Evolutionary conservation across 169 alveolate genomes (phyloP), one percentile per base, ranked within the genome.

Genomic region (Gregarina niphandrodes): DNA sequence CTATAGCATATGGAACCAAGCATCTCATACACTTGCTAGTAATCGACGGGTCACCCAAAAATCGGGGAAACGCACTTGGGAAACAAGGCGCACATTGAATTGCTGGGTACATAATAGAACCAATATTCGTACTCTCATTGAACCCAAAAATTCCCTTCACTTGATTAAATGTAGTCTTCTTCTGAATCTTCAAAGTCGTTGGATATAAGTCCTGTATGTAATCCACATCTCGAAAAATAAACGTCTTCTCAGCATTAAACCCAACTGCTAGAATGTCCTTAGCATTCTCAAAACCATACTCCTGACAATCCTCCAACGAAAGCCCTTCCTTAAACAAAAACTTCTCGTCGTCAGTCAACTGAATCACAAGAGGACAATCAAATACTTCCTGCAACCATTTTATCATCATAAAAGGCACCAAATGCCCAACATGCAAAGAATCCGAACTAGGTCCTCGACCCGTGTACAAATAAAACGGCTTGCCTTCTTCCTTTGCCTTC

Each of bases 251-350:
- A 13, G 87, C 84, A 58, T 93, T 91, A 48, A 93, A 87, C 13
- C 99, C 99, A 40, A 91, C 84, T 15, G 98, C 95, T 28, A 93
- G 87, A 37, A 93, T 90, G 63, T 93, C 99, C 67, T 85, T 89
- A 12, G 90, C 92, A 63, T 93, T 93, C 62, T 82, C 95, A 37
- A 61, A 57, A 21, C 93, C 93, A 55, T 67, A 64, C 19, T 64
- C 57, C 32, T 67, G 42, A 29, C 76, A 66, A 35, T 81, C 66
- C 26, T 84, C 95, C 13, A 78, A 4, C 15, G 5, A 11, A n/a
- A 18, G 29, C 17, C 17, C 84, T 16, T 78, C 87, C 66, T 88
- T 82, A 61, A 88, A 87, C 39, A 88, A 65, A 64, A 78, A 90
- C 75, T 93, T 93, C 61, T 93, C 99, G 57, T 93, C 99, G 56